Conservation (phyloP, 176 grass and related monocot species). For the Carex cristatella region DNA sequence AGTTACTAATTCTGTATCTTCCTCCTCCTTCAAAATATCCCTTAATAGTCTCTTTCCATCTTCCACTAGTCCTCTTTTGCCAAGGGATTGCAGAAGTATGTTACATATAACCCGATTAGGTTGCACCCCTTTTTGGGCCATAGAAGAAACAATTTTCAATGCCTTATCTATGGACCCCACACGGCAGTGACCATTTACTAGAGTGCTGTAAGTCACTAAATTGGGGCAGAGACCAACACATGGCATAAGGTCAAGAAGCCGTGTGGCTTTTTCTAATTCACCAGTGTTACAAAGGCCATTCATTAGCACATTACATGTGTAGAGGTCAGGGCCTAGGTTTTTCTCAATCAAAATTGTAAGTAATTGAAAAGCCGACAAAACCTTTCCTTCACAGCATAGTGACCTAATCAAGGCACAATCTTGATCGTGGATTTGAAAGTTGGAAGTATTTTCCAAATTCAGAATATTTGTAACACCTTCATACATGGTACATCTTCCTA, state of each 20-base stretch:
- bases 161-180: slow-evolving; percentile 37
- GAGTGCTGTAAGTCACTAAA: slow-evolving; percentile 45
- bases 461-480: slow-evolving; percentile 25
- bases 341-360: slow-evolving; percentile 22
- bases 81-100: slow-evolving; percentile 38
- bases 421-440: slow-evolving; percentile 15
- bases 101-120: slow-evolving; percentile 48
- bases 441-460: slow-evolving; percentile 23
- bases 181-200: slow-evolving; percentile 36
- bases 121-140: slow-evolving; percentile 31
- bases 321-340: slow-evolving; percentile 21
- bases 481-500: slow-evolving; percentile 32
- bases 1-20: slow-evolving; percentile 33
- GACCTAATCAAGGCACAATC: slow-evolving; percentile 40
- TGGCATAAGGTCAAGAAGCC: slow-evolving; percentile 37
- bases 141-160: slow-evolving; percentile 38
- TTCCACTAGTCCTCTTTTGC: slow-evolving; percentile 29
- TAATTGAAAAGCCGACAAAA: slow-evolving; percentile 30
- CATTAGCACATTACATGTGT: slow-evolving; percentile 41
- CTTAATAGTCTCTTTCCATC: slow-evolving; percentile 34
- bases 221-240: slow-evolving; percentile 21
- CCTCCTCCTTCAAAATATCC: slow-evolving; percentile 33
- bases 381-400: slow-evolving; percentile 34
- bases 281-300: slow-evolving; percentile 47
- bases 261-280: slow-evolving; percentile 31